Base-by-base conservation (phyloP, 1,284 basidiomycete species). In the Ganoderma leucocontextum region DNA sequence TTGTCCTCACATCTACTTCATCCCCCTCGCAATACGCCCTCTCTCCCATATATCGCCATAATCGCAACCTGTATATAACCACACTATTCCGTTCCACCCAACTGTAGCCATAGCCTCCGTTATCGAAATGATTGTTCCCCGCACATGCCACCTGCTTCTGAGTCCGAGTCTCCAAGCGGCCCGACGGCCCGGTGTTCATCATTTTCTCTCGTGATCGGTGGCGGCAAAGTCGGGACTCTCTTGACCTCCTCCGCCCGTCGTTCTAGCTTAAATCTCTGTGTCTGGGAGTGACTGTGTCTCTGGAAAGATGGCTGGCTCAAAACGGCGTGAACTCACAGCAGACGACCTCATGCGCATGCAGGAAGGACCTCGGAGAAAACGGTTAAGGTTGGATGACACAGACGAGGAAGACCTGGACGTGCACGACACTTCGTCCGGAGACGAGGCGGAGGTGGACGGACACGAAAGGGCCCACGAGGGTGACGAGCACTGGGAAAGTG, bases 281-380 rank as follows among this genome's bases (percentile, higher is more conserved):
- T 52, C 41, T 29, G 29, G 29, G 29, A 2, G 29, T 9, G 9
- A 44, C 7, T 4, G 10, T 41, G 25, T 19, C 44, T 58, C 29
- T 10, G 55, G 22, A 42, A 15, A 41, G 2, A 80, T 80, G 78
- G 62, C 72, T 44, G 65, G 72, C 42, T 64, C 65, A 17, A 82
- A 80, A 64, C 77, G 79, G 33, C 74, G 72, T 29, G 66, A 70
- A 1, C 66, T 78, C 12, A 80, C 80, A 4, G 75, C 77, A 8
- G 82, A 83, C 49, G 82, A 83, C 39, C 76, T 83, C 15, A 72
- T 82, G 75, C 79, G 79, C 17, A 74, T 76, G 71, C 78, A 81
- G 58, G 82, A 83, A 60, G 77, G 76, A 7, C 78, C 77, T 36
- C 71, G 62, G 38, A 70, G 75, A 35, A 81, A 81, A 69, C 69